A percentile compares a stretch with the other conserved stretches of the same genome.
Conservation (phyloP, 176 grass and related monocot species). For the Triticum monococcum region DNA sequence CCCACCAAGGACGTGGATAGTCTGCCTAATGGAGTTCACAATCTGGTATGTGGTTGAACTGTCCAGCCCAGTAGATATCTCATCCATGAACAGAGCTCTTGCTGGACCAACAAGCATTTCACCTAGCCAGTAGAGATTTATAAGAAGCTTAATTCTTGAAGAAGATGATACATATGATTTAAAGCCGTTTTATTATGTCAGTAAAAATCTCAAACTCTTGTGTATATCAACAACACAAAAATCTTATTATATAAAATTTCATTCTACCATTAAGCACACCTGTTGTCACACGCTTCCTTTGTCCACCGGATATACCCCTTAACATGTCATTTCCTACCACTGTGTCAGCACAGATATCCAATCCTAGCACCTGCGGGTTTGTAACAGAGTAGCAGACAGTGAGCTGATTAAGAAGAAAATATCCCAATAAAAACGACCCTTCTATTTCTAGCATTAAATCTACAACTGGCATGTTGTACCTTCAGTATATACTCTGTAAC, state of each 20-base stretch:
- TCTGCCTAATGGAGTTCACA: constrained; percentile 72
- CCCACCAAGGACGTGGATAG: constrained; percentile 76
- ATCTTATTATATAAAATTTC: too few relatives aligned
- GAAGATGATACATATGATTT: neutral
- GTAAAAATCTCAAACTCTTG: too few relatives aligned
- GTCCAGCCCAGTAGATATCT: constrained; percentile 96
- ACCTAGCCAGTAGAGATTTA: constrained; percentile 38
- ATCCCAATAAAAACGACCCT: neutral
- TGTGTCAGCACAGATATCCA: constrained; percentile 87
- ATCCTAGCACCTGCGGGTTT: constrained; percentile 68
- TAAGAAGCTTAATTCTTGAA: neutral
- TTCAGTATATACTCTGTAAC: constrained; percentile 93
- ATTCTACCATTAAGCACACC: constrained; percentile 36
- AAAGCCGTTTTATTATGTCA: too few relatives aligned
- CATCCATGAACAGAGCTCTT: constrained; percentile 94
- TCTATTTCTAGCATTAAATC: neutral
- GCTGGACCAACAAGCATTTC: constrained; percentile 98
- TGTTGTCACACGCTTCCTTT: constrained; percentile 93
- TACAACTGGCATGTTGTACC: constrained; percentile 43
- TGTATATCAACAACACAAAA: too few relatives aligned
- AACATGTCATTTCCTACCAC: constrained; percentile 89
- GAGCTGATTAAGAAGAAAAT: constrained; percentile 20
- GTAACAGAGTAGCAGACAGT: constrained; percentile 12
- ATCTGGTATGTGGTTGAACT: constrained; percentile 97
- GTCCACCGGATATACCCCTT: constrained; percentile 90